Percentiles rank a stretch among this genome's conserved stretches.
phyloP scores from a whole-genome alignment of 345 rosid species.

The Melastoma malabathricum region DNA sequence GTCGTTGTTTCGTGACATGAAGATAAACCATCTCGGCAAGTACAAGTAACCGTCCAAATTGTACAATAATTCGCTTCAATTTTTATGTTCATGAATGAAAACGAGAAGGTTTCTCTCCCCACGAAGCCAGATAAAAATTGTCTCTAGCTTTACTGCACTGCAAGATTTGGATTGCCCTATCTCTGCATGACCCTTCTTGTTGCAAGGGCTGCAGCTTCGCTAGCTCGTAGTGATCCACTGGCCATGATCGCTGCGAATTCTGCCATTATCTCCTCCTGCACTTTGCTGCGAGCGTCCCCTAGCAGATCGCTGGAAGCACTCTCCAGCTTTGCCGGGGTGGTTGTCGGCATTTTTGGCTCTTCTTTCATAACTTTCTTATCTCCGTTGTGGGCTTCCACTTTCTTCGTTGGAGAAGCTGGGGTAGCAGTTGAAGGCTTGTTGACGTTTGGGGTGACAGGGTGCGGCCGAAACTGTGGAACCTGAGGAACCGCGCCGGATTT shows the following conservation, averaged over 20 bases:
- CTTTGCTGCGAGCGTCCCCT: constrained; percentile 62
- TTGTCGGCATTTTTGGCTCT: not conserved
- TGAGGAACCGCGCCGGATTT: constrained; percentile 83
- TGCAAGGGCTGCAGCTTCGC: constrained; percentile 89
- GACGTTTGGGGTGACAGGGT: constrained; percentile 7
- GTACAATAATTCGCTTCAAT: too few species aligned
- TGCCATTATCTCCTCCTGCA: constrained; percentile 71
- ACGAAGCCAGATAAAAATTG: too few species aligned
- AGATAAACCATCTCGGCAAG: not conserved
- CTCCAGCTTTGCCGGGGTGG: constrained; percentile 13
- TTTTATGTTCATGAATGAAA: too few species aligned
- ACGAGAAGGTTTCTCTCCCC: too few species aligned
- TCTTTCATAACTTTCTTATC: constrained; percentile 6
- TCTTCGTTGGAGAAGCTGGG: constrained; percentile 2
- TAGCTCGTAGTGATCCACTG: constrained; percentile 61
- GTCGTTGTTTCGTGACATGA: constrained; percentile 11
- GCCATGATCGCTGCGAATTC: constrained; percentile 84
- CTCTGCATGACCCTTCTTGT: constrained; percentile 83
- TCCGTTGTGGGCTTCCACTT: constrained; percentile 1
- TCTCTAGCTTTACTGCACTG: constrained; percentile 19
- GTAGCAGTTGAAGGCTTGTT: constrained; percentile 14
- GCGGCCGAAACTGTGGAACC: constrained; percentile 68
- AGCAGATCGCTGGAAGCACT: constrained; percentile 34
- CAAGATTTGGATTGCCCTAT: constrained; percentile 41
- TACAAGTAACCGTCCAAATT: not conserved